Conservation (phyloP, 805 yeast genomes). For the Metschnikowia corniflorae region DNA sequence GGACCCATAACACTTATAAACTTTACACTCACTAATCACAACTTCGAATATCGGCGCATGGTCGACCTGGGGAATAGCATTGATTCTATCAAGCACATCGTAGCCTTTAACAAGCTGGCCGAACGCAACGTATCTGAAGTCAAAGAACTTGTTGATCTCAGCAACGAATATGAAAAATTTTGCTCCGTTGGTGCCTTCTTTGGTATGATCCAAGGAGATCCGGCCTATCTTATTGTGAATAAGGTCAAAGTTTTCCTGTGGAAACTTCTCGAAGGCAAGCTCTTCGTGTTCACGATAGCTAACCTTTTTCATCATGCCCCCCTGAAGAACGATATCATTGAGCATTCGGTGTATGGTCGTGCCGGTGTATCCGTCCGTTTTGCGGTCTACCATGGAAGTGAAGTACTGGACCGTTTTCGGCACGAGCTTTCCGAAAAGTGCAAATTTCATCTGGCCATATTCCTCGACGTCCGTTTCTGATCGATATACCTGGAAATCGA, state of each 20-base stretch:
- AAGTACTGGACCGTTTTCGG: slow-evolving; percentile 35
- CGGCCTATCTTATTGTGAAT: slow-evolving; percentile 29
- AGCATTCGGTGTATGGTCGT: slow-evolving; percentile 35
- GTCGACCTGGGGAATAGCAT: slow-evolving; percentile 7
- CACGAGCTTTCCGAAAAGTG: slow-evolving; percentile 17
- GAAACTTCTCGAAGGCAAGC: slow-evolving; percentile 21
- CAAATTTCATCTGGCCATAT: slow-evolving; percentile 38
- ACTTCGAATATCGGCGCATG: slow-evolving; percentile 9
- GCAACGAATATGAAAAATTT: slow-evolving; percentile 24
- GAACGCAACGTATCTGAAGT: slow-evolving; percentile 26
- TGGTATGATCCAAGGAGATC: slow-evolving; percentile 29
- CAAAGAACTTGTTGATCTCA: slow-evolving; percentile 14
- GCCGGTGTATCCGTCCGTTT: slow-evolving; percentile 25
- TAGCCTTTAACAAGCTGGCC: slow-evolving; percentile 27
- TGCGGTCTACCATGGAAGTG: slow-evolving; percentile 26
- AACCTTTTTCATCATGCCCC: slow-evolving; percentile 28
- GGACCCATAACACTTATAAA: no score
- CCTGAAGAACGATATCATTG: slow-evolving; percentile 36
- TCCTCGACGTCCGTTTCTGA: slow-evolving; percentile 13
- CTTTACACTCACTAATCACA: no score
- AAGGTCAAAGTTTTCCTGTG: slow-evolving; percentile 26
- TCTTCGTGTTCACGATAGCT: slow-evolving; percentile 20
- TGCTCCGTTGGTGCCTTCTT: slow-evolving; percentile 24
- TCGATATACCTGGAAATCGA: slow-evolving; percentile 34
- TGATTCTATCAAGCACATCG: slow-evolving; percentile 14